These are phyloP conservation scores for Trypanosoma lewisi DNA, from an alignment of 208 protist genomes.

Conservation along the genomic window DNA sequence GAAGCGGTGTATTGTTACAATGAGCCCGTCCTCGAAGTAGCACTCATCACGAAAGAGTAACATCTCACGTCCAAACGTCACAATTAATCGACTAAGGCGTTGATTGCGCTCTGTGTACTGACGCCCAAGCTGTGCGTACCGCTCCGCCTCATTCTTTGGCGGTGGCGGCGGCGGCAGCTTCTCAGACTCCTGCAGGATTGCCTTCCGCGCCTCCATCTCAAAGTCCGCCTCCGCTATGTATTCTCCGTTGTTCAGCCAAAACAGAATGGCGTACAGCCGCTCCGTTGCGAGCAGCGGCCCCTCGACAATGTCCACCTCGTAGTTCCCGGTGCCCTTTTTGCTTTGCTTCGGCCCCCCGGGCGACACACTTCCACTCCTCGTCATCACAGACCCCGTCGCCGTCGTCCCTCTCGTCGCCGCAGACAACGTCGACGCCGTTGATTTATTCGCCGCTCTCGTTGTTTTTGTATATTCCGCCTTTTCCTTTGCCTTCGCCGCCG, in stretches of 20 bases:
- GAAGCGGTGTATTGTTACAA: constrained; percentile 74
- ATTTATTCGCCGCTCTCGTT: background rate
- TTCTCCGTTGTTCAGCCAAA: constrained; percentile 44
- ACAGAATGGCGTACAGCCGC: constrained; percentile 59
- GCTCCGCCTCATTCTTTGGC: constrained; percentile 46
- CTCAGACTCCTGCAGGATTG: constrained; percentile 78
- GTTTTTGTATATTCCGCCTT: background rate
- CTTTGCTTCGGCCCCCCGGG: background rate
- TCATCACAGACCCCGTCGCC: background rate
- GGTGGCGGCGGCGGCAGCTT: constrained; percentile 47
- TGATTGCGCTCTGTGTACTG: constrained; percentile 84
- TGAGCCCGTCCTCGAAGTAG: constrained; percentile 75
- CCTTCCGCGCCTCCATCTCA: constrained; percentile 73
- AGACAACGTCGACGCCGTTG: background rate
- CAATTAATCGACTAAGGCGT: constrained; percentile 61
- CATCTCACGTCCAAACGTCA: constrained; percentile 63
- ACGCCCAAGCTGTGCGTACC: constrained; percentile 52
- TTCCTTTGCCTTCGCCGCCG: background rate
- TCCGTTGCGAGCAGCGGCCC: constrained; percentile 56
- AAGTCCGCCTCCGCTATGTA: constrained; percentile 55
- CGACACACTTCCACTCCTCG: background rate
- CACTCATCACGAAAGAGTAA: constrained; percentile 72
- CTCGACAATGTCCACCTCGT: constrained; percentile 51
- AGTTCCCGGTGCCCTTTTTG: background rate
- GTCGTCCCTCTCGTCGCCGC: background rate